phyloP scores from a whole-genome alignment of 208 protist genomes.

The Trichomonas vaginalis region DNA sequence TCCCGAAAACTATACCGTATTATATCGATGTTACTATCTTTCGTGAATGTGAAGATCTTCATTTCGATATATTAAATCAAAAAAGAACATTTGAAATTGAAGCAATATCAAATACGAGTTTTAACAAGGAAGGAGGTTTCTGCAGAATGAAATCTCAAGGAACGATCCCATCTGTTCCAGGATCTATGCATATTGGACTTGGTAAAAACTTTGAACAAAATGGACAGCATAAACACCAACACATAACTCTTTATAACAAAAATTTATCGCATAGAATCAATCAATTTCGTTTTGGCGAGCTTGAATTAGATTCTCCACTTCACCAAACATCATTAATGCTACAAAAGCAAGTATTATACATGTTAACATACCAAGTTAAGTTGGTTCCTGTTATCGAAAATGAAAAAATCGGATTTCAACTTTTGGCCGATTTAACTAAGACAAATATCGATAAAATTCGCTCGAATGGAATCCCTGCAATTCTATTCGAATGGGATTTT shows the following conservation, averaged over 20 bases:
- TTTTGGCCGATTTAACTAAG: neutral
- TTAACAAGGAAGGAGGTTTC: neutral
- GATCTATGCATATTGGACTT: neutral
- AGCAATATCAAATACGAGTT: neutral
- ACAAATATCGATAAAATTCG: neutral
- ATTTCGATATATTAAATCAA: neutral
- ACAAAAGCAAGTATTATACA: neutral
- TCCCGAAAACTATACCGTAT: neutral
- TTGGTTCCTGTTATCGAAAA: neutral
- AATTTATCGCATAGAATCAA: constrained; percentile 4
- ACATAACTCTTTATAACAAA: neutral
- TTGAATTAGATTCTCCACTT: neutral
- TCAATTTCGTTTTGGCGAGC: neutral
- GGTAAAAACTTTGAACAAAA: neutral
- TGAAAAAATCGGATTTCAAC: neutral
- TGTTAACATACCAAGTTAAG: neutral
- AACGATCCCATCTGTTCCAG: neutral
- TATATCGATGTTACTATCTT: neutral
- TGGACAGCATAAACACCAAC: neutral
- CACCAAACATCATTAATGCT: neutral
- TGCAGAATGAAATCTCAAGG: neutral
- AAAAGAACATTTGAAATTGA: neutral
- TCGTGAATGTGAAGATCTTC: neutral
- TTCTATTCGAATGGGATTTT: constrained; percentile 1
- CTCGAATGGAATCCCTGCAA: neutral